Base-by-base conservation (phyloP, 306 rosid genomes). In the Trifolium fragiferum region DNA sequence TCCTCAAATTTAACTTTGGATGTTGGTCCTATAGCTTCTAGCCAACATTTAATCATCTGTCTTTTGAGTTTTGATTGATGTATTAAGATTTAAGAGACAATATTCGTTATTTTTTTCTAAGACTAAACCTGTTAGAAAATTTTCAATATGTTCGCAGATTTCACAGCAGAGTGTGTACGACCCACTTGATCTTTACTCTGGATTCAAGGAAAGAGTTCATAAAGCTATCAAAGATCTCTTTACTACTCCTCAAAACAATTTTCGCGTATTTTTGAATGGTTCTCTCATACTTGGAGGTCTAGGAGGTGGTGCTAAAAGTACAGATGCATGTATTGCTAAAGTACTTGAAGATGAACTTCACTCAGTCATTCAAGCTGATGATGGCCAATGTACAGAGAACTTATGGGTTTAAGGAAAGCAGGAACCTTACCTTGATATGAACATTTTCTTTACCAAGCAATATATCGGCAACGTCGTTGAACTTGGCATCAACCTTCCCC, bases 121-220 rank as follows among this genome's bases (percentile, higher is more conserved):
- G 32, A 14, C 66, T 68, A 70, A 46, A 57, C 76, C 75, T 76
- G 73, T 66, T 32, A 41, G 43, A 66, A 63, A 11, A 4, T 30
- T 63, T 20, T 69, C 66, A 70, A 72, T 76, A 32, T 84, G 13
- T 79, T 57, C 80, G 51, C 85, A 95, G 99, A 73, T 92, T 82
- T 87, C 87, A 16, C 86, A 84, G 20, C 86, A 7, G 55, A 95
- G 99, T 84, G 82, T 76, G 43, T 95, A 95, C 78, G 78, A 92
- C 79, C 98, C 99, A 14, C 93, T 90, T 47, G 91, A 95, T 84
- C 82, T 95, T 78, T 95, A 89, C 89, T 95, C 97, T 10, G 88
- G 90, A 79, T 87, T 86, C 38, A 86, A 84, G 78, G 97, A 87
- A 76, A 89, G 89, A 78, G 80, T 95, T 81, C 81, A 78, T 62